Base-by-base conservation (phyloP, 2,329 filamentous ascomycete species). In the Microcyclospora tardicrescens region DNA sequence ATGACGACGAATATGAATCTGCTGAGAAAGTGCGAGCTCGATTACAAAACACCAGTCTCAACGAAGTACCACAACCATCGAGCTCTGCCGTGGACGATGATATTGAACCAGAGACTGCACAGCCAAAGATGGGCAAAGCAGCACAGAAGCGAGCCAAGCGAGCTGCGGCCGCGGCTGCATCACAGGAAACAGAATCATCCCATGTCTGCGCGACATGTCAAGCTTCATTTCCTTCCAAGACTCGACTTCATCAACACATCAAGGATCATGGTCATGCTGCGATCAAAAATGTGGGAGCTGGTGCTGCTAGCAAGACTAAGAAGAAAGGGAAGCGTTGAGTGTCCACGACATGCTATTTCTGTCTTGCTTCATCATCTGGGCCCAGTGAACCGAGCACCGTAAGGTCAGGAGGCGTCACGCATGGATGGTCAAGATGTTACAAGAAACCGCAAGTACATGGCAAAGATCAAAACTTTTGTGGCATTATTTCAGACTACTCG, bases 181-280 rank as follows among this genome's bases (percentile, higher is more conserved):
- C 47, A 4, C 52, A 57, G 5, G 36, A 55, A 15, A 35, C 45
- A 4, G 57, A 56, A 2, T 15, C 46, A 47, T 64, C 76, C 24
- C 73, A 84, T 38, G 79, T 79, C 51, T 96, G 91, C 56, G 73
- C 81, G 2, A 73, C 77, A 4, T 96, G 91, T 60, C 73, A 77
- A 48, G 84, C 82, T 48, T 71, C 64, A 0, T 98, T 96, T 63
- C 75, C 73, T 0, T 84, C 80, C 1, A 79, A 77, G 48, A 81
- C 74, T 5, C 77, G 76, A 47, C 61, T 93, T 13, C 89, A 89
- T 56, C 66, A 72, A 37, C 85, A 93, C 58, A 69, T 91, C 41
- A 73, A 75, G 44, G 71, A 77, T 9, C 61, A 73, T 28, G 43
- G 40, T 6, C 49, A 47, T 37, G 81, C 79, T 5, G 72, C 75